These are phyloP conservation scores for Umbellularia californica DNA, from an alignment of 164 flowering plant genomes.

Conservation along the genomic window DNA sequence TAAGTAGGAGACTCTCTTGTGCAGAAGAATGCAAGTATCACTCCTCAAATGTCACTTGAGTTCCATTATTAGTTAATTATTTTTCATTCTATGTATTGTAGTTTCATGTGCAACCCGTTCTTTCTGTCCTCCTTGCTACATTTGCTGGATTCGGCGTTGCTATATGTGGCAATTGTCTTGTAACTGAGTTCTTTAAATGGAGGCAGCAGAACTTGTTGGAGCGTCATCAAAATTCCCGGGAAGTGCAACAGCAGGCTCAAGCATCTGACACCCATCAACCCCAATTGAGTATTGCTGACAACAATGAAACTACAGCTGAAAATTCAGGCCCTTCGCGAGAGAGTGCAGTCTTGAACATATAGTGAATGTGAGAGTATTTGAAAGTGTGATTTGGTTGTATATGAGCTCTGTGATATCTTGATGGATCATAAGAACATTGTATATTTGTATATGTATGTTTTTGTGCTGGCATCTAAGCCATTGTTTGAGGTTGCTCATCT, in stretches of 20 bases:
- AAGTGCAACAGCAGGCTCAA: slow-evolving; percentile 14
- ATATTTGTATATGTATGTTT: too few species aligned
- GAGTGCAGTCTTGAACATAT: background rate
- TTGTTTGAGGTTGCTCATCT: too few species aligned
- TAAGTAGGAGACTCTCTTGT: slow-evolving; percentile 27
- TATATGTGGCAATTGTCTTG: slow-evolving; percentile 65
- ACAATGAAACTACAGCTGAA: slow-evolving; percentile 4
- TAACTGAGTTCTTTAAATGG: slow-evolving; percentile 71
- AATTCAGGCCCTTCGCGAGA: background rate
- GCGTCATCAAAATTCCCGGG: slow-evolving; percentile 23
- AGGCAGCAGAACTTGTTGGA: slow-evolving; percentile 24
- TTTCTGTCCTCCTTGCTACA: slow-evolving; percentile 72
- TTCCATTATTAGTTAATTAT: background rate
- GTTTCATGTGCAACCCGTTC: slow-evolving; percentile 69
- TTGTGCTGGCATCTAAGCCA: too few species aligned
- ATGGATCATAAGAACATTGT: background rate
- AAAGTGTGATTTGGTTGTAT: background rate
- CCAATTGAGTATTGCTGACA: slow-evolving; percentile 2
- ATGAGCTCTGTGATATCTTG: background rate
- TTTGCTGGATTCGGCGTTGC: slow-evolving; percentile 80
- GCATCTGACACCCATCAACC: slow-evolving; percentile 19
- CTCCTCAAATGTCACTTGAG: background rate
- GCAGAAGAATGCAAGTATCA: background rate
- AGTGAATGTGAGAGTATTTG: background rate
- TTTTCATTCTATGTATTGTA: slow-evolving; percentile 18